A percentile compares a stretch with the other conserved stretches of the same genome.
Conservation (phyloP, 805 yeast species). For the Myxozyma udenii region DNA sequence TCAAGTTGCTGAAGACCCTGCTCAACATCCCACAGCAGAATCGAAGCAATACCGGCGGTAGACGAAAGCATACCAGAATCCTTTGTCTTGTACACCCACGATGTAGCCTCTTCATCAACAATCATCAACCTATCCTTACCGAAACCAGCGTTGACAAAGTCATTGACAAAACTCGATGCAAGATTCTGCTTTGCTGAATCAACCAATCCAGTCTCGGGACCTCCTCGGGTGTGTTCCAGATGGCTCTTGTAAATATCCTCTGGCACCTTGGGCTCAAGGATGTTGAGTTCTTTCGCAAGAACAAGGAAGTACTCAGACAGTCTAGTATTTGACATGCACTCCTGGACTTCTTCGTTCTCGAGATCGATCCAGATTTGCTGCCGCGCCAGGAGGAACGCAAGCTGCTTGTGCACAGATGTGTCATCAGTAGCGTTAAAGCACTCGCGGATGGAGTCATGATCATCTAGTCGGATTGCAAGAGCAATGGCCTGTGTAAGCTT, state of each 20-base stretch:
- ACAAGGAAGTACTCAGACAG: constrained; percentile 76
- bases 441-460: constrained; percentile 67
- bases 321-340: constrained; percentile 75
- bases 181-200: constrained; percentile 94
- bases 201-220: constrained; percentile 49
- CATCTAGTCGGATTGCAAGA: constrained; percentile 84
- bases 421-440: constrained; percentile 83
- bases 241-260: constrained; percentile 93
- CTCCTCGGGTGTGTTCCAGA: constrained; percentile 65
- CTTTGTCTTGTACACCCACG: constrained; percentile 90
- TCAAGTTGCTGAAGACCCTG: constrained; percentile 89
- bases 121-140: constrained; percentile 74
- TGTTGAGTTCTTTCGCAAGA: constrained; percentile 79
- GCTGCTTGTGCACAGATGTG: constrained; percentile 69
- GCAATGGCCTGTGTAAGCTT: constrained; percentile 87
- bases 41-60: constrained; percentile 85
- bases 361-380: constrained; percentile 76
- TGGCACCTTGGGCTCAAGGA: constrained; percentile 86
- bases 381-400: constrained; percentile 82
- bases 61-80: constrained; percentile 89
- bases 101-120: constrained; percentile 65
- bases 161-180: constrained; percentile 91
- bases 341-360: constrained; percentile 61
- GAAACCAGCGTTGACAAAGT: constrained; percentile 86
- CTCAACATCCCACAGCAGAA: constrained; percentile 85